These are phyloP conservation scores for Pouteria campechiana DNA, from an alignment of 179 eudicot genomes.

Conservation along the genomic window DNA sequence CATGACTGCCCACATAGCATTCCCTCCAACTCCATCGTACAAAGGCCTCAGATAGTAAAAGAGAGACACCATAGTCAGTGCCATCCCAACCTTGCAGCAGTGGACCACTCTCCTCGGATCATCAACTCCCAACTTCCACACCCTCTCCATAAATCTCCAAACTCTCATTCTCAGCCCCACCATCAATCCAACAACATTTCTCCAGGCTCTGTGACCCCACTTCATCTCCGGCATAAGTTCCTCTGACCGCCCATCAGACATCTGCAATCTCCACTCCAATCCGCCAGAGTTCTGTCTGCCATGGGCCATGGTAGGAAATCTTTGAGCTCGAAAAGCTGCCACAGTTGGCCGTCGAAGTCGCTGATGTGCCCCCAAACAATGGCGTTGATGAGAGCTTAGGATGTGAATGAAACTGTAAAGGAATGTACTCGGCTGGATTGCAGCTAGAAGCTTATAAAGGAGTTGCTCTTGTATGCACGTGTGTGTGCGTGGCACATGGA, in stretches of 20 bases:
- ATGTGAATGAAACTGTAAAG: too few species aligned
- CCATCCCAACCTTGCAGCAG: constrained; percentile 66
- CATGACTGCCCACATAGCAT: constrained; percentile 93
- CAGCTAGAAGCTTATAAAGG: too few species aligned
- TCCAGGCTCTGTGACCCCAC: not conserved
- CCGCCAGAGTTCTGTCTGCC: too few species aligned
- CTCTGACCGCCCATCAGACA: constrained; percentile 4
- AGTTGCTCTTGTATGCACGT: too few species aligned
- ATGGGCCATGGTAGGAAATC: too few species aligned
- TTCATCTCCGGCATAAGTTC: constrained; percentile 4
- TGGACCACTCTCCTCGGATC: constrained; percentile 74
- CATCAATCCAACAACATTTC: not conserved
- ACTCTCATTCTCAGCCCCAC: not conserved
- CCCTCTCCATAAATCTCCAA: constrained; percentile 7
- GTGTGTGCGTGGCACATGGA: too few species aligned
- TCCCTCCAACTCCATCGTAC: constrained; percentile 52
- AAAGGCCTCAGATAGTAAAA: constrained; percentile 67
- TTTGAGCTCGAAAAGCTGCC: too few species aligned
- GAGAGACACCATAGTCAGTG: constrained; percentile 70
- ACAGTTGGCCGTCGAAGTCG: too few species aligned
- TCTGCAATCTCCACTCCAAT: constrained; percentile 11
- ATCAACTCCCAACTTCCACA: constrained; percentile 51
- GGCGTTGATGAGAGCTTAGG: too few species aligned
- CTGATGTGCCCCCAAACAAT: too few species aligned
- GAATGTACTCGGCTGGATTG: too few species aligned